Evolutionary conservation across 345 rosid genomes (phyloP).

Genomic region (Excoecaria agallocha): DNA sequence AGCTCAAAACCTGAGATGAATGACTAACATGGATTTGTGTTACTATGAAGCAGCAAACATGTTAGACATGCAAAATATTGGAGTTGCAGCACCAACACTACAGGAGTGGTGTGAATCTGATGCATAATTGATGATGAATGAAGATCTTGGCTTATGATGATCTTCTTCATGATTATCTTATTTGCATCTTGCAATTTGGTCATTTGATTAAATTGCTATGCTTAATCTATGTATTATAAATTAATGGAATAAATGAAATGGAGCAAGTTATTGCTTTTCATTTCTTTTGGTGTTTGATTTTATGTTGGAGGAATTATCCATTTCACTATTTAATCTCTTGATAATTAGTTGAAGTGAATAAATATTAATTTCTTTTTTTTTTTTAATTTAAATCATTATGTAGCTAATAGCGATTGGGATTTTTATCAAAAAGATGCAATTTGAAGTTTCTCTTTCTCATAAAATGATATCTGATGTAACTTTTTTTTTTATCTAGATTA

Average conservation of each 20-base stretch:
- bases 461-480: too few species aligned
- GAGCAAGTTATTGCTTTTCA: neutral
- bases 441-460: too few species aligned
- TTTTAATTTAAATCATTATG: too few species aligned
- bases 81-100: conserved; percentile 55
- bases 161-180: neutral
- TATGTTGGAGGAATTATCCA: too few species aligned
- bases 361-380: too few species aligned
- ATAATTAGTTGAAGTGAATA: too few species aligned
- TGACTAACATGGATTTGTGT: neutral
- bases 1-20: neutral
- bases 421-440: too few species aligned
- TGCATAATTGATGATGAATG: conserved; percentile 15
- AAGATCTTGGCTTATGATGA: neutral
- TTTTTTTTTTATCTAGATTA: too few species aligned
- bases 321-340: too few species aligned
- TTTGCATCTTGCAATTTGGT: neutral
- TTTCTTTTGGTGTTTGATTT: too few species aligned
- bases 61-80: conserved; percentile 72
- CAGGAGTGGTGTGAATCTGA: conserved; percentile 55
- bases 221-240: neutral
- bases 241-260: neutral
- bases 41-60: conserved; percentile 54
- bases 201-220: neutral
- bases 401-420: too few species aligned